phyloP scores from a whole-genome alignment of 768 basidiomycete genomes.

The Tricholoma sp. region DNA sequence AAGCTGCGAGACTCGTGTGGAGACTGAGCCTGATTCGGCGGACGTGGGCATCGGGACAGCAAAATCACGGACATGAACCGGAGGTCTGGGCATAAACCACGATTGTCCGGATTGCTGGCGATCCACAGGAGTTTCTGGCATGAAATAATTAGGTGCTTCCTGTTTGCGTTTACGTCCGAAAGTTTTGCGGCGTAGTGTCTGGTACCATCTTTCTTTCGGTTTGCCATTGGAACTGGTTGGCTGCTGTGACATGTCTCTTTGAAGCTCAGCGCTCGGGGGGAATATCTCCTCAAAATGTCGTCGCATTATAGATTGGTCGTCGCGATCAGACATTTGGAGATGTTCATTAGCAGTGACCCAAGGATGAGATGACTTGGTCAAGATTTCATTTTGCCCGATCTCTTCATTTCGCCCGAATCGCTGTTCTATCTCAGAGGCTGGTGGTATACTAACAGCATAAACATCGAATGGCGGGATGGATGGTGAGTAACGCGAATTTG shows the following conservation, averaged over 20 bases:
- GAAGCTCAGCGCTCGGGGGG: slow-evolving; percentile 4
- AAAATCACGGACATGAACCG: slow-evolving; percentile 17
- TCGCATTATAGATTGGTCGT: neutral
- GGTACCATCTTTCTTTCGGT: slow-evolving; percentile 36
- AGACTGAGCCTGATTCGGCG: slow-evolving; percentile 18
- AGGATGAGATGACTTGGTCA: slow-evolving; percentile 18
- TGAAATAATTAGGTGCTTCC: slow-evolving; percentile 14
- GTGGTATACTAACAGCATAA: slow-evolving; percentile 29
- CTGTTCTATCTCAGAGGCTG: slow-evolving; percentile 22
- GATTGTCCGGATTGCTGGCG: slow-evolving; percentile 14
- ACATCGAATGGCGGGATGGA: slow-evolving; percentile 18
- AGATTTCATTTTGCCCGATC: slow-evolving; percentile 13
- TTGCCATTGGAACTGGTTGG: slow-evolving; percentile 21
- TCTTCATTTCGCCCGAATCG: slow-evolving; percentile 11
- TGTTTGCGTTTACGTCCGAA: slow-evolving; percentile 7
- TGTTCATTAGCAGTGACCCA: slow-evolving; percentile 36
- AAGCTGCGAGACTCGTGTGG: slow-evolving; percentile 31
- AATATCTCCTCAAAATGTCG: slow-evolving; percentile 1
- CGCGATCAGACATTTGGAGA: slow-evolving; percentile 20
- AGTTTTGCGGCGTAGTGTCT: slow-evolving; percentile 29
- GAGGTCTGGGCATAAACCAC: slow-evolving; percentile 25
- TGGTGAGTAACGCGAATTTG: neutral
- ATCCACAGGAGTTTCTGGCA: slow-evolving; percentile 1
- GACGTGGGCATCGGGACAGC: slow-evolving; percentile 15
- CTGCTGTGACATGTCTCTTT: slow-evolving; percentile 13